A percentile compares a stretch with the other conserved stretches of the same genome.
These are phyloP conservation scores for Xylaria sp. DNA, from an alignment of 2,329 filamentous ascomycete species.

Conservation along the genomic window DNA sequence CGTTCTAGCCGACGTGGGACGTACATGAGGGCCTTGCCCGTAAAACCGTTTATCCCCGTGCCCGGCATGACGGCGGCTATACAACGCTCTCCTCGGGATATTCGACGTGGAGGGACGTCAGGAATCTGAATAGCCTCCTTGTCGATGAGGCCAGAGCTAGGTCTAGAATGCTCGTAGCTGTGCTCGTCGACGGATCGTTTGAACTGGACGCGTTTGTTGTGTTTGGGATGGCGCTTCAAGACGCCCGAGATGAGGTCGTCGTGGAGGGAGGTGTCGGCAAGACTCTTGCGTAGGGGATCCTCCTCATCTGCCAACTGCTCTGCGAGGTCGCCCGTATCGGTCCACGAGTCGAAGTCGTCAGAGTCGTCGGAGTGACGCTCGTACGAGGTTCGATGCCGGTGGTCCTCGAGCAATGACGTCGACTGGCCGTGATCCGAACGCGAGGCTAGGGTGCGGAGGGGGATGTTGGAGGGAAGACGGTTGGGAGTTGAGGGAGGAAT, in stretches of 20 bases:
- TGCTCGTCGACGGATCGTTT: slow-evolving; percentile 59
- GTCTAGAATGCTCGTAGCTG: slow-evolving; percentile 49
- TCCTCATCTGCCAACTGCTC: slow-evolving; percentile 87
- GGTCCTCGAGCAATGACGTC: slow-evolving; percentile 59
- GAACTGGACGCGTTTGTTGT: slow-evolving; percentile 75
- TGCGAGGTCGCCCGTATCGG: slow-evolving; percentile 92
- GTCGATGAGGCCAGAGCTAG: slow-evolving; percentile 58
- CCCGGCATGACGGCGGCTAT: slow-evolving; percentile 88
- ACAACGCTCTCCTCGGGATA: slow-evolving; percentile 74
- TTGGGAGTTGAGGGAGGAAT: slow-evolving; percentile 80
- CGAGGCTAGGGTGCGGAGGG: slow-evolving; percentile 77
- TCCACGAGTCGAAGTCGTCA: slow-evolving; percentile 80
- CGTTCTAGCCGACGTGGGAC: slow-evolving; percentile 40
- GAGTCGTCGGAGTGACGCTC: slow-evolving; percentile 61
- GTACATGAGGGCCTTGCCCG: slow-evolving; percentile 93
- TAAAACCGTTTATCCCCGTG: slow-evolving; percentile 85
- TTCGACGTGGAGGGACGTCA: slow-evolving; percentile 68
- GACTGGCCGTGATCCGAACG: slow-evolving; percentile 54
- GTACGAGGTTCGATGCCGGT: slow-evolving; percentile 55
- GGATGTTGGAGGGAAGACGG: slow-evolving; percentile 85
- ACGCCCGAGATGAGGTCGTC: slow-evolving; percentile 66
- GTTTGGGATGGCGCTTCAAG: slow-evolving; percentile 57
- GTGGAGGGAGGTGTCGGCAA: slow-evolving; percentile 71
- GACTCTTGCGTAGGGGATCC: slow-evolving; percentile 79
- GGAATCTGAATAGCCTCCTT: slow-evolving; percentile 89